Base-by-base conservation (phyloP, 2,329 filamentous ascomycete genomes). In the Aspergillus sp. region DNA sequence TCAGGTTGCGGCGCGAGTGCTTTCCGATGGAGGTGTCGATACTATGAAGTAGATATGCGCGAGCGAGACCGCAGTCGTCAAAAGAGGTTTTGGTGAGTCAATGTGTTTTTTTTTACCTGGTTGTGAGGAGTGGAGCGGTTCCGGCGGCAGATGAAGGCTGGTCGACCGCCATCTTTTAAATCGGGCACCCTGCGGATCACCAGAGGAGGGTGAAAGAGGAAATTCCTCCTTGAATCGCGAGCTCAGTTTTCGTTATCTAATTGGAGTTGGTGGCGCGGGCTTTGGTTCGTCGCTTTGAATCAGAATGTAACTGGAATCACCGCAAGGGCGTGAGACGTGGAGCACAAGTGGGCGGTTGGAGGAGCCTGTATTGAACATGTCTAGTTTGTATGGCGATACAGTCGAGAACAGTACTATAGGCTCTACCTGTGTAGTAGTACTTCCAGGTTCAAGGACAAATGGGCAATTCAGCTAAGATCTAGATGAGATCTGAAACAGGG, bases 201-300 rank as follows among this genome's bases (percentile, higher is more conserved):
- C 17, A 33, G n/a, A 25, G 21, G 23, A 43, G 5, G 14, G 23
- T 21, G 39, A 43, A 51, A 31, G 37, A 51, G 41, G 48, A 8
- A 40, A 47, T 47, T 15, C 15, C n/a, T 12, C 9, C 25, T 23
- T 14, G 25, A 47, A 14, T n/a, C n/a, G 15, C 35, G 33, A 37
- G 40, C 57, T 53, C 44, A 57, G 56, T 65, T 66, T 65, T 57
- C 55, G 52, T 66, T 66, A 64, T 66, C 63, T 65, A 65, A 66
- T 65, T 54, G 52, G 47, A 52, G 49, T 33, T 47, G 39, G 23
- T 54, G 37, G 48, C 25, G 21, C 43, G 43, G 15, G 44, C 35
- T 53, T 51, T 57, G 49, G 55, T 57, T 57, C 49, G 55, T 48
- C 23, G 41, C 15, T 44, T n/a, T 17, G 12, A 17, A 25, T 19